These are phyloP conservation scores for Rhinocladiella mackenziei DNA, from an alignment of 2,329 filamentous ascomycete genomes.

Conservation along the genomic window DNA sequence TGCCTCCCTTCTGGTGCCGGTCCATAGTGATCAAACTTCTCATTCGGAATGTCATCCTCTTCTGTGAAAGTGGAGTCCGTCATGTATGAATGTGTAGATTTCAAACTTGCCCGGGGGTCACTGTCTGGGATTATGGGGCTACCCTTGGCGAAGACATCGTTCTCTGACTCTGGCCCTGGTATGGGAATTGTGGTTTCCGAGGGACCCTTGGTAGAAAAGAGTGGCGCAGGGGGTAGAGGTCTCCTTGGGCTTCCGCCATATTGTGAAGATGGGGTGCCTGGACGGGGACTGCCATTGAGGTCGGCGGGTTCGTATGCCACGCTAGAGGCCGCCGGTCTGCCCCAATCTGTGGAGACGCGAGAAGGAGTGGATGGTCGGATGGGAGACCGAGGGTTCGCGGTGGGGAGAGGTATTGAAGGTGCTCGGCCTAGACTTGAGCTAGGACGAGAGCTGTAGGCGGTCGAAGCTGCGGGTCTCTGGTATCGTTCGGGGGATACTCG, in stretches of 20 bases:
- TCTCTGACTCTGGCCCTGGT: slow-evolving; percentile 51
- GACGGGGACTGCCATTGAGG: slow-evolving; percentile 81
- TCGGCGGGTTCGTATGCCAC: slow-evolving; percentile 80
- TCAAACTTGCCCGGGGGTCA: slow-evolving; percentile 54
- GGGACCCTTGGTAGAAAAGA: slow-evolving; percentile 55
- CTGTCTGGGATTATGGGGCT: slow-evolving; percentile 48
- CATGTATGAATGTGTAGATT: slow-evolving; percentile 61
- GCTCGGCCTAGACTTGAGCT: slow-evolving; percentile 41
- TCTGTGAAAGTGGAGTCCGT: slow-evolving; percentile 59
- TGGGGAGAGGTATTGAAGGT: slow-evolving; percentile 41
- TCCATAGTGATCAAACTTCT: slow-evolving; percentile 73
- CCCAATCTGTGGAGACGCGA: slow-evolving; percentile 53
- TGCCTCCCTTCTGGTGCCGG: slow-evolving; percentile 84
- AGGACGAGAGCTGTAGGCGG: slow-evolving; percentile 37
- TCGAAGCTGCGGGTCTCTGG: slow-evolving; percentile 34
- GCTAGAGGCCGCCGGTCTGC: slow-evolving; percentile 65
- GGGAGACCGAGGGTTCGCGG: slow-evolving; percentile 42
- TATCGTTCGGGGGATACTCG: slow-evolving; percentile 34
- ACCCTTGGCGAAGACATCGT: slow-evolving; percentile 67
- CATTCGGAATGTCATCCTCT: slow-evolving; percentile 42
- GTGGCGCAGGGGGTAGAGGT: slow-evolving; percentile 80
- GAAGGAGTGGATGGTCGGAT: slow-evolving; percentile 54
- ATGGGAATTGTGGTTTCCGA: slow-evolving; percentile 69
- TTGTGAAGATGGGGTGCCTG: slow-evolving; percentile 82
- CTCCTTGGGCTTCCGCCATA: slow-evolving; percentile 85